Evolutionary conservation across 441 rosid species (phyloP).

Genomic region (Cnidoscolus chayamansa): DNA sequence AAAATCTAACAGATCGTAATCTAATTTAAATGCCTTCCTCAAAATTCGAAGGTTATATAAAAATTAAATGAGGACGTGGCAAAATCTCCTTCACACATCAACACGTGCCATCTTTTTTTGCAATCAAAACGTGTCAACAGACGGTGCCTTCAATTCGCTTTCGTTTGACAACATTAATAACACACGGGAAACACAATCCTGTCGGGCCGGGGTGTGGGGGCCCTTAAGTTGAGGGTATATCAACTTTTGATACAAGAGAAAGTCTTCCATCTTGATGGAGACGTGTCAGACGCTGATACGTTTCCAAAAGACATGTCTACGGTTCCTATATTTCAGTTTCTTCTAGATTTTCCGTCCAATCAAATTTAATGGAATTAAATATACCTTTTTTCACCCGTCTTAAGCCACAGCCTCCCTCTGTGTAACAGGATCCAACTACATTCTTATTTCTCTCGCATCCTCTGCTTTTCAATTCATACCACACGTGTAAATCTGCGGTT

Average conservation of each 20-base stretch:
- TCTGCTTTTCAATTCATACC: neutral
- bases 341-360: slow-evolving; percentile 5
- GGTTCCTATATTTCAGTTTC: neutral
- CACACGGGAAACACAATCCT: neutral
- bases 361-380: neutral
- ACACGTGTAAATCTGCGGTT: neutral
- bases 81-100: neutral
- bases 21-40: no score
- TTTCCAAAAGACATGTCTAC: neutral
- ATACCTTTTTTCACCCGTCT: neutral
- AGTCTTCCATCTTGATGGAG: neutral
- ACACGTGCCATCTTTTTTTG: neutral
- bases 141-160: neutral
- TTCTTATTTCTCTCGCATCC: neutral
- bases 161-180: no score
- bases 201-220: no score
- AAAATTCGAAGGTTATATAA: no score
- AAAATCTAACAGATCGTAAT: no score
- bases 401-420: neutral
- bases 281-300: slow-evolving; percentile 12
- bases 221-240: no score
- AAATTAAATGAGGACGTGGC: neutral
- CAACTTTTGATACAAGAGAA: neutral
- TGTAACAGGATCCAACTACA: neutral
- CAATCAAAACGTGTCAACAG: neutral